Percentiles rank a stretch among this genome's conserved stretches.
These are phyloP conservation scores for Kentomonas sorsogonicus DNA, from an alignment of 208 protist genomes.

Conservation along the genomic window DNA sequence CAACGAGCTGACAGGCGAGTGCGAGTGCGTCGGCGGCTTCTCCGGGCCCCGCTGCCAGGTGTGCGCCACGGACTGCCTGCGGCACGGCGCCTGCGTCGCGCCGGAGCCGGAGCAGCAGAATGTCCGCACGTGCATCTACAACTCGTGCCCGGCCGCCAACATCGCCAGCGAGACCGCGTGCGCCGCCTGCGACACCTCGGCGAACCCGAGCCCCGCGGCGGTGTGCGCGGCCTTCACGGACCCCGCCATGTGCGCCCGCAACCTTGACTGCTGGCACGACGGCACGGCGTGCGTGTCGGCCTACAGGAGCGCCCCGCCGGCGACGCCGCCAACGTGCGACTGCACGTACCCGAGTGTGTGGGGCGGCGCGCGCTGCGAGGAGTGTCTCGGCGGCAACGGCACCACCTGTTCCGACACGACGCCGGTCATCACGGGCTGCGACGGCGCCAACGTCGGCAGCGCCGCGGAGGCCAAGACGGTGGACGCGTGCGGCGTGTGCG, in stretches of 20 bases:
- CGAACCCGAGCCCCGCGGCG: background rate
- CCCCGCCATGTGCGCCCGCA: constrained; percentile 1
- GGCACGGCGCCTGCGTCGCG: constrained; percentile 25
- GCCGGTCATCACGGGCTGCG: constrained; percentile 22
- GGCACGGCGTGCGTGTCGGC: constrained; percentile 1
- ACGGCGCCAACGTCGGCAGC: constrained; percentile 18
- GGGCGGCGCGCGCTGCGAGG: constrained; percentile 17
- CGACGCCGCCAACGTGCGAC: constrained; percentile 10
- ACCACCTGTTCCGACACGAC: constrained; percentile 20
- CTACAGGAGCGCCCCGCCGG: background rate
- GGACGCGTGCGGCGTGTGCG: constrained; percentile 46
- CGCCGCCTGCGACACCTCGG: constrained; percentile 10
- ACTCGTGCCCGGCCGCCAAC: constrained; percentile 20
- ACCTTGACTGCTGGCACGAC: no score
- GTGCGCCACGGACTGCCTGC: constrained; percentile 28
- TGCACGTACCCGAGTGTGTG: constrained; percentile 24
- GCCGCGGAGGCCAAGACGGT: constrained; percentile 5
- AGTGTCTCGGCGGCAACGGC: constrained; percentile 27
- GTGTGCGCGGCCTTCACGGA: background rate
- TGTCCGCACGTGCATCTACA: constrained; percentile 32
- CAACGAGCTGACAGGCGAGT: constrained; percentile 21
- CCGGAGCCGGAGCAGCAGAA: constrained; percentile 20
- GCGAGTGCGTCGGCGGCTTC: constrained; percentile 33
- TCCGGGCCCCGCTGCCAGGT: constrained; percentile 36
- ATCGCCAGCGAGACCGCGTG: constrained; percentile 16